A percentile compares a stretch with the other conserved stretches of the same genome.
phyloP scores from a whole-genome alignment of 2,329 filamentous ascomycete species.

The Hawksworthiomyces lignivorus region DNA sequence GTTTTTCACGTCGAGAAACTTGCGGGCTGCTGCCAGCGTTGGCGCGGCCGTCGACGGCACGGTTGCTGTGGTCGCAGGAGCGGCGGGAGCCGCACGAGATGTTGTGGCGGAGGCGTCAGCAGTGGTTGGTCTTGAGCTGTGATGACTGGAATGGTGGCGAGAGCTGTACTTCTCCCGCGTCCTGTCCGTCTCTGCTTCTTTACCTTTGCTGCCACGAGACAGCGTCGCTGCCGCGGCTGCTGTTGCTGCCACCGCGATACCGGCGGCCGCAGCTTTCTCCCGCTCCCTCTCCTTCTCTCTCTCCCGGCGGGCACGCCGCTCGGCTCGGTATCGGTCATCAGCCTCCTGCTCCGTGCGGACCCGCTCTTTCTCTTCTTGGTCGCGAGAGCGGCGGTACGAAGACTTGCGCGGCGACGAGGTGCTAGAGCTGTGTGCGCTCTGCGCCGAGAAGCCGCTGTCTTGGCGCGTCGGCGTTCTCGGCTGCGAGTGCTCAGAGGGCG shows the following conservation, averaged over 20 bases:
- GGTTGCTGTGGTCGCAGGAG: neutral
- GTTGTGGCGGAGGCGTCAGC: slow-evolving; percentile 3
- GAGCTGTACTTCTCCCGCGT: slow-evolving; percentile 18
- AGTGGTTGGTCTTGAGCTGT: slow-evolving; percentile 13
- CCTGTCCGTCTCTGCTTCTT: slow-evolving; percentile 16
- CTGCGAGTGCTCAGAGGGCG: slow-evolving; percentile 27
- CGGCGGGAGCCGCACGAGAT: neutral
- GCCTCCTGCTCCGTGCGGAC: slow-evolving; percentile 6
- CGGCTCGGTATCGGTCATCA: slow-evolving; percentile 43
- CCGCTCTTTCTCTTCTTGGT: slow-evolving; percentile 5
- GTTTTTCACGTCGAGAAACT: slow-evolving; percentile 24
- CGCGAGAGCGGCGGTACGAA: neutral
- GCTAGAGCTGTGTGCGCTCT: slow-evolving; percentile 16
- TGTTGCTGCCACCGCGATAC: slow-evolving; percentile 20
- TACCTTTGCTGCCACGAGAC: slow-evolving; percentile 15
- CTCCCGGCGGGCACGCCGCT: slow-evolving; percentile 31
- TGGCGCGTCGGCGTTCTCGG: slow-evolving; percentile 33
- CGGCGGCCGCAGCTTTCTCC: slow-evolving; percentile 7
- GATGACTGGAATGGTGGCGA: slow-evolving; percentile 14
- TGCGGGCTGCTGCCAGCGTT: slow-evolving; percentile 15
- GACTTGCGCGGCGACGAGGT: slow-evolving; percentile 14
- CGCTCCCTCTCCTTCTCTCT: slow-evolving; percentile 23
- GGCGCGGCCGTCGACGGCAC: slow-evolving; percentile 8
- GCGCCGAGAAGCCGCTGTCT: slow-evolving; percentile 34
- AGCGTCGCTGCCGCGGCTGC: slow-evolving; percentile 17